A percentile compares a stretch with the other conserved stretches of the same genome.
Evolutionary conservation across 768 basidiomycete genomes (phyloP).

Genomic region (Collybia mongolica): DNA sequence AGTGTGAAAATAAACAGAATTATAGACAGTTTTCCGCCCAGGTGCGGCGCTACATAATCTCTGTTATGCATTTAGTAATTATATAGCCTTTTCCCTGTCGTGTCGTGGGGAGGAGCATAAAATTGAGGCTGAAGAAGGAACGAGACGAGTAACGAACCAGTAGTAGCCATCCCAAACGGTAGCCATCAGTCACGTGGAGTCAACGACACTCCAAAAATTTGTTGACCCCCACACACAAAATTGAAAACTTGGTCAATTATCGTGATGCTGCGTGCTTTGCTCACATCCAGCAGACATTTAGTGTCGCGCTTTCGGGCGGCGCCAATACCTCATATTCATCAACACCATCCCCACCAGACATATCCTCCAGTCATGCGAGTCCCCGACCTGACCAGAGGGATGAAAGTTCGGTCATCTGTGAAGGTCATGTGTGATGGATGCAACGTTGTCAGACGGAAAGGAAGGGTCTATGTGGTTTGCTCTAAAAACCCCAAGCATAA

Average conservation of each 20-base stretch:
- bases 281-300: slow-evolving; percentile 63
- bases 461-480: slow-evolving; percentile 90
- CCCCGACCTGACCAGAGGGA: slow-evolving; percentile 61
- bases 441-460: slow-evolving; percentile 83
- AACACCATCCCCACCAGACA: slow-evolving; percentile 25
- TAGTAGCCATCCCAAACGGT: too few relatives aligned
- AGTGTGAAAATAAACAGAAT: slow-evolving; percentile 59
- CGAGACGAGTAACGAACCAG: too few relatives aligned
- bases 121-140: too few relatives aligned
- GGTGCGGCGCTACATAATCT: slow-evolving; percentile 25
- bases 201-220: too few relatives aligned
- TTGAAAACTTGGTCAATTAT: slow-evolving; percentile 8
- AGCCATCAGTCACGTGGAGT: too few relatives aligned
- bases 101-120: too few relatives aligned
- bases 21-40: slow-evolving; percentile 50
- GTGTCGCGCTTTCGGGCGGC: slow-evolving; percentile 46
- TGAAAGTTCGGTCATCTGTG: slow-evolving; percentile 96
- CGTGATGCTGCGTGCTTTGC: slow-evolving; percentile 63
- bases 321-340: slow-evolving; percentile 26
- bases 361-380: slow-evolving; percentile 18
- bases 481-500: slow-evolving; percentile 96
- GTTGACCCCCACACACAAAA: too few relatives aligned
- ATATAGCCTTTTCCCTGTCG: too few relatives aligned
- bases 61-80: slow-evolving; percentile 22
- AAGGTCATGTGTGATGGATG: slow-evolving; percentile 96